Conservation (phyloP, 768 basidiomycete species). For the Boletus rubropictus region DNA sequence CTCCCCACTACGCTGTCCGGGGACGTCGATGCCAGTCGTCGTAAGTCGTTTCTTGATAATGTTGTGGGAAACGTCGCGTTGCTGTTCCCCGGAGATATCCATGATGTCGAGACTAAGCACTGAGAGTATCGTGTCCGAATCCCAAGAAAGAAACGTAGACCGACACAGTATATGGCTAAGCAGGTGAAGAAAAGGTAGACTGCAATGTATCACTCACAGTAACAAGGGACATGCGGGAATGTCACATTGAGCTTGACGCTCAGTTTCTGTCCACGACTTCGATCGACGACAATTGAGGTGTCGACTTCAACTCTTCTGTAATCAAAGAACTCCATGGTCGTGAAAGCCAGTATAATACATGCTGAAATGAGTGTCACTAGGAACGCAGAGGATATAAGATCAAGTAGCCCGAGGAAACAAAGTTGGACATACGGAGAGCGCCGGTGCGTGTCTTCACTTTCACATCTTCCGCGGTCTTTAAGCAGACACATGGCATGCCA, state of each 20-base stretch:
- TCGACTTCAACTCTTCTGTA: conserved; percentile 83
- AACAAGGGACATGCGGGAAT: conserved; percentile 96
- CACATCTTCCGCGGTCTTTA: conserved; percentile 96
- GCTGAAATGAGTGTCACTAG: conserved; percentile 89
- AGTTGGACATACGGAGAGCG: conserved; percentile 65
- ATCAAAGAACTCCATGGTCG: conserved; percentile 92
- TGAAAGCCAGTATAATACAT: conserved; percentile 87
- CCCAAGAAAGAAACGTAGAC: not conserved
- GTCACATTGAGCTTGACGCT: conserved; percentile 89
- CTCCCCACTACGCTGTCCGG: conserved; percentile 50
- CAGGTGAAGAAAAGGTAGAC: not conserved
- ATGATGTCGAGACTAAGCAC: conserved; percentile 95
- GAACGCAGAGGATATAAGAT: conserved; percentile 5
- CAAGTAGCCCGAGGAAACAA: not conserved
- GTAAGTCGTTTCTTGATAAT: conserved; percentile 78
- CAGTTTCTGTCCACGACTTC: conserved; percentile 90
- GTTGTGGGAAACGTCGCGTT: conserved; percentile 86
- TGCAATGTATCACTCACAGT: conserved; percentile 56
- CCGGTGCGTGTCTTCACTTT: conserved; percentile 97
- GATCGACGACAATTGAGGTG: conserved; percentile 91
- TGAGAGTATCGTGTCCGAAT: conserved; percentile 29
- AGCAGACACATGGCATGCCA: conserved; percentile 1
- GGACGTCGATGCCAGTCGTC: conserved; percentile 50
- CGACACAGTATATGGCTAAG: not conserved
- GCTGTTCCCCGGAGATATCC: conserved; percentile 96